Conservation (phyloP, 192 early-diverging fungal species). For the Coemansia reversa region DNA sequence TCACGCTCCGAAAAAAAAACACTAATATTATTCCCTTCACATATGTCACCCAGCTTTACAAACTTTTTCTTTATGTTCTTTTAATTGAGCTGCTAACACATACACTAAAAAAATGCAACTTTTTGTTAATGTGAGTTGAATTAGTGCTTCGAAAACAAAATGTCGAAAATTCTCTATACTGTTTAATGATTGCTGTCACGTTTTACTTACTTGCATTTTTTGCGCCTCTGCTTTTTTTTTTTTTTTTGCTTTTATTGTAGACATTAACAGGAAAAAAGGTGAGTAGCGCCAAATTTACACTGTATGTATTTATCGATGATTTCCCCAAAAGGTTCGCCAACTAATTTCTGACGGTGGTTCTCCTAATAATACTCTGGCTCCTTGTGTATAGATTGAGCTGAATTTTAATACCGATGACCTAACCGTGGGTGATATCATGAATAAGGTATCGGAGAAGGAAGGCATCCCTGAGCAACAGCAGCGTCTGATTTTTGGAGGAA, state of each 20-base stretch:
- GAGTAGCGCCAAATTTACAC: constrained; percentile 16
- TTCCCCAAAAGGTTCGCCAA: not conserved
- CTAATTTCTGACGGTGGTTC: not conserved
- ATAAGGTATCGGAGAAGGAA: constrained; percentile 92
- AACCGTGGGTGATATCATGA: constrained; percentile 73
- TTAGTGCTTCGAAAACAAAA: not conserved
- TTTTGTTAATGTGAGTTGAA: constrained; percentile 22
- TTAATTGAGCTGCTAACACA: not conserved
- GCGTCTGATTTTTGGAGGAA: constrained; percentile 90
- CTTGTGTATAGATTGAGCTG: constrained; percentile 74
- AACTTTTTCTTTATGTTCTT: constrained; percentile 7
- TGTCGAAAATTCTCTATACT: not conserved
- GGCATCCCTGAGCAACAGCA: constrained; percentile 97
- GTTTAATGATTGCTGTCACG: not conserved
- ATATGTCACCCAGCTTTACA: not conserved
- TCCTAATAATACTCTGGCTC: not conserved
- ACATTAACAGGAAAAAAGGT: constrained; percentile 88
- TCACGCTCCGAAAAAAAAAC: not conserved
- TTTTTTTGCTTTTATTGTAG: constrained; percentile 44
- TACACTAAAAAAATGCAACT: constrained; percentile 21
- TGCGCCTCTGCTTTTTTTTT: not conserved
- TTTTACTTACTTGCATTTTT: not conserved
- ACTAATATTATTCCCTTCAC: too few species aligned
- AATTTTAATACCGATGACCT: constrained; percentile 68
- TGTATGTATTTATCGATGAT: not conserved